These are phyloP conservation scores for Xylaria telfairii DNA, from an alignment of 495 filamentous ascomycete genomes.

Conservation along the genomic window DNA sequence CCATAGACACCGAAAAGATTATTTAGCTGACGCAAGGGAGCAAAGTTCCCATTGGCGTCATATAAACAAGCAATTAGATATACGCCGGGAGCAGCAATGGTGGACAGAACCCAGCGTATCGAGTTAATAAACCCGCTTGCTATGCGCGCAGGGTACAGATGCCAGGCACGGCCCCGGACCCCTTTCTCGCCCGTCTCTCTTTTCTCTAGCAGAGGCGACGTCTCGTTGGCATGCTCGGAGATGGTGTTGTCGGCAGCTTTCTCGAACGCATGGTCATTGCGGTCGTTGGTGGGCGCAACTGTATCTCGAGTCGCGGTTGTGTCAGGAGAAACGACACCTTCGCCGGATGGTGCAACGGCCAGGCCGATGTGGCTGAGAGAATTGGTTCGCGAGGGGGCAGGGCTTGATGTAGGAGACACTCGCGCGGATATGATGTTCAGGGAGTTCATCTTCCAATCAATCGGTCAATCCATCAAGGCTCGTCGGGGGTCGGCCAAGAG, in stretches of 20 bases:
- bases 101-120: slow-evolving; percentile 76
- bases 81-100: slow-evolving; percentile 75
- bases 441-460: slow-evolving; percentile 85
- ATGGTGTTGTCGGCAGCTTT: slow-evolving; percentile 37
- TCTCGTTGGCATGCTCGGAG: slow-evolving; percentile 61
- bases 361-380: slow-evolving; percentile 64
- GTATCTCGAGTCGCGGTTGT: slow-evolving; percentile 46
- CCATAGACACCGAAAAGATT: slow-evolving; percentile 60
- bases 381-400: slow-evolving; percentile 66
- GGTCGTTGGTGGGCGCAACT: slow-evolving; percentile 37
- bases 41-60: slow-evolving; percentile 80
- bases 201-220: slow-evolving; percentile 65
- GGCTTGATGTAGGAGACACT: slow-evolving; percentile 66
- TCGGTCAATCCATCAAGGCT: slow-evolving; percentile 58
- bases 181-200: slow-evolving; percentile 42
- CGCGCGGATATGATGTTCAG: slow-evolving; percentile 91
- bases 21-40: slow-evolving; percentile 66
- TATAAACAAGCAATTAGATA: slow-evolving; percentile 83
- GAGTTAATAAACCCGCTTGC: slow-evolving; percentile 64
- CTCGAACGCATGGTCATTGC: slow-evolving; percentile 35
- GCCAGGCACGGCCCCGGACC: slow-evolving; percentile 52
- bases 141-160: slow-evolving; percentile 63
- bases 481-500: slow-evolving; percentile 30
- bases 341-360: slow-evolving; percentile 52
- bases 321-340: slow-evolving; percentile 37